Conservation (phyloP, 257 asterid genomes). For the Scutellaria minor region DNA sequence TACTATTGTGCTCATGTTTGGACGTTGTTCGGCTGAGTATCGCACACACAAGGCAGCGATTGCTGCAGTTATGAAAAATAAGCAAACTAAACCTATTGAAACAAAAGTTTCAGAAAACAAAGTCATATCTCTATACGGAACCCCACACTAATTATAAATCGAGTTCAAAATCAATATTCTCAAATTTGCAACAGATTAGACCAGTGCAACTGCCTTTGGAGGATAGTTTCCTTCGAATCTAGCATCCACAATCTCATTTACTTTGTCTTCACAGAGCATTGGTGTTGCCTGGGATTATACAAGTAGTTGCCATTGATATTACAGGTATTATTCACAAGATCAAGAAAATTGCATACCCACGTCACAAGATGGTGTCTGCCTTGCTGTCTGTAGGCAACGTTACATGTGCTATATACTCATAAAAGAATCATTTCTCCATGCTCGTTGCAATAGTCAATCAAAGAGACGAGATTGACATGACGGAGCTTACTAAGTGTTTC, state of each 20-base stretch:
- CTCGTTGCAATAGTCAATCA: background rate
- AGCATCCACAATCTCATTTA: slow-evolving; percentile 51
- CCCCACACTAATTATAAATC: no score
- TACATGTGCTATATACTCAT: slow-evolving; percentile 20
- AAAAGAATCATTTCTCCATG: slow-evolving; percentile 27
- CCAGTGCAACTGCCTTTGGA: slow-evolving; percentile 61
- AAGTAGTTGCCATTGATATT: background rate
- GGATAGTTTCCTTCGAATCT: slow-evolving; percentile 52
- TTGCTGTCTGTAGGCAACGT: slow-evolving; percentile 32
- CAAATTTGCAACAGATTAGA: slow-evolving; percentile 7
- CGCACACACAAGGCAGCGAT: background rate
- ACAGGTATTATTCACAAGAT: background rate
- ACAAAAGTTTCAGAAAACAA: background rate
- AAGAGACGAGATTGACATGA: slow-evolving; percentile 24
- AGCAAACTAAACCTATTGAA: background rate
- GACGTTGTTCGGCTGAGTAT: background rate
- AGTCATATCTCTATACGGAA: background rate
- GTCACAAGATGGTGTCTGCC: slow-evolving; percentile 34
- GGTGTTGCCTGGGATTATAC: slow-evolving; percentile 51
- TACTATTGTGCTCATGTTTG: no score
- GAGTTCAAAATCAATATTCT: background rate
- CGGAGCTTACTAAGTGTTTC: slow-evolving; percentile 18
- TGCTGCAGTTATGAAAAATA: background rate
- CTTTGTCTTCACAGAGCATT: slow-evolving; percentile 52
- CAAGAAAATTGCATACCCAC: slow-evolving; percentile 40